phyloP scores from a whole-genome alignment of 768 basidiomycete genomes.

The Rhizopogon salebrosus region DNA sequence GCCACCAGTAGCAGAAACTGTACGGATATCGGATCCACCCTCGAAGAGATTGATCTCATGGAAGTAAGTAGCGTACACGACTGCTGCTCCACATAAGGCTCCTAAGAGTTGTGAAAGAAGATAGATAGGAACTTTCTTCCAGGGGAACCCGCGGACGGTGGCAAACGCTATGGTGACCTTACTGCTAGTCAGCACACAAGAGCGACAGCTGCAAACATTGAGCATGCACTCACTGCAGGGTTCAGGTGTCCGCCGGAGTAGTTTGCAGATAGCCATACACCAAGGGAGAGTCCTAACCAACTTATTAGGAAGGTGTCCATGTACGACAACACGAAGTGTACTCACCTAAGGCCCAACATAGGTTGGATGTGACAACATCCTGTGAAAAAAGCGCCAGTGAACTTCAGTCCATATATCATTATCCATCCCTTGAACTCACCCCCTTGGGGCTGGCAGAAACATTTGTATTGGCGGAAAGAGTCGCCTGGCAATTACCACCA shows the following conservation, averaged over 20 bases:
- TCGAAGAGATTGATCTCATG: slow-evolving; percentile 56
- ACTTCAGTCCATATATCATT: not conserved
- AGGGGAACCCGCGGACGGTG: slow-evolving; percentile 63
- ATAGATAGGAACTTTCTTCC: slow-evolving; percentile 67
- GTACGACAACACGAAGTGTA: not conserved
- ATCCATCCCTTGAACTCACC: slow-evolving; percentile 28
- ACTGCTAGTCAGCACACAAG: not conserved
- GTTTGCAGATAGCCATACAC: slow-evolving; percentile 62
- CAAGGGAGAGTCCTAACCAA: slow-evolving; percentile 44
- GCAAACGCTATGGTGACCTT: slow-evolving; percentile 62
- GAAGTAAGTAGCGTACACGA: slow-evolving; percentile 53
- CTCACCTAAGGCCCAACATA: slow-evolving; percentile 50
- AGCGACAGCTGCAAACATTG: not conserved
- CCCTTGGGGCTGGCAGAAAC: slow-evolving; percentile 43
- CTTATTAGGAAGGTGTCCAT: not conserved
- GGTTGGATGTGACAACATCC: slow-evolving; percentile 43
- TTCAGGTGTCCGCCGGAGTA: slow-evolving; percentile 67
- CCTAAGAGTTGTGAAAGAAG: slow-evolving; percentile 55
- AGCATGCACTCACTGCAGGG: slow-evolving; percentile 41
- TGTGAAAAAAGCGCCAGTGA: slow-evolving; percentile 14
- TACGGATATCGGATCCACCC: slow-evolving; percentile 43
- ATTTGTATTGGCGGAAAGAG: slow-evolving; percentile 35
- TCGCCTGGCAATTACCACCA: slow-evolving; percentile 49
- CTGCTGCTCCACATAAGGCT: slow-evolving; percentile 43
- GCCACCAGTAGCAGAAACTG: slow-evolving; percentile 41